These are phyloP conservation scores for Penicillium corylophilum DNA, from an alignment of 2,329 filamentous ascomycete genomes.

Conservation along the genomic window DNA sequence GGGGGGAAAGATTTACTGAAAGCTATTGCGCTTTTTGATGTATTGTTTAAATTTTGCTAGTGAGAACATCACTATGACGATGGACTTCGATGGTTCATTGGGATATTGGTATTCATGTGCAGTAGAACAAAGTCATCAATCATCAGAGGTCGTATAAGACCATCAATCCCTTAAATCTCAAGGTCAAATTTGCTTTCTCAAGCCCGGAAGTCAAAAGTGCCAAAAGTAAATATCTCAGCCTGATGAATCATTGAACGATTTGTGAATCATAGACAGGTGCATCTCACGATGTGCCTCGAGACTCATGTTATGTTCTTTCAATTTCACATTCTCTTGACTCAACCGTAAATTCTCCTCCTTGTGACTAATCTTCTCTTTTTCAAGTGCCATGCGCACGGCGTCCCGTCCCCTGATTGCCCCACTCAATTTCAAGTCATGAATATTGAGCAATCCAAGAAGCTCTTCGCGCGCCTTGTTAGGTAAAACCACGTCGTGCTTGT, in stretches of 20 bases:
- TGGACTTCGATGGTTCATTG: neutral
- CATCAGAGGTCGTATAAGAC: neutral
- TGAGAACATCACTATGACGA: neutral
- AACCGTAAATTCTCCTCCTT: slow-evolving; percentile 49
- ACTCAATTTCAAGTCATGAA: slow-evolving; percentile 57
- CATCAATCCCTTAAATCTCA: neutral
- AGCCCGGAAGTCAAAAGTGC: neutral
- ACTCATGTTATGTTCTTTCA: slow-evolving; percentile 64
- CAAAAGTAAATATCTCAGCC: neutral
- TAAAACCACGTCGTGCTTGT: slow-evolving; percentile 35
- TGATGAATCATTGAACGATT: slow-evolving; percentile 29
- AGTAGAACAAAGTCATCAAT: neutral
- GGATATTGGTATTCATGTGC: neutral
- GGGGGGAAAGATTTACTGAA: neutral
- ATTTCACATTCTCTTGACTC: slow-evolving; percentile 57
- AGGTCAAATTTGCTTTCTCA: neutral
- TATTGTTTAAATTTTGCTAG: neutral
- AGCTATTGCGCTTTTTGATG: neutral
- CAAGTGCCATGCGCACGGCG: slow-evolving; percentile 56
- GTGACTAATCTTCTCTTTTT: slow-evolving; percentile 48
- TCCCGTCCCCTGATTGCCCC: slow-evolving; percentile 67
- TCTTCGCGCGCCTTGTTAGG: slow-evolving; percentile 35
- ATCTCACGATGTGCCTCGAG: slow-evolving; percentile 58
- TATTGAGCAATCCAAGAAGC: slow-evolving; percentile 49
- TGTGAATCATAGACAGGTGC: slow-evolving; percentile 49